These are phyloP conservation scores for Sequoiadendron giganteum DNA, from an alignment of 75 land plant species.

Conservation along the genomic window DNA sequence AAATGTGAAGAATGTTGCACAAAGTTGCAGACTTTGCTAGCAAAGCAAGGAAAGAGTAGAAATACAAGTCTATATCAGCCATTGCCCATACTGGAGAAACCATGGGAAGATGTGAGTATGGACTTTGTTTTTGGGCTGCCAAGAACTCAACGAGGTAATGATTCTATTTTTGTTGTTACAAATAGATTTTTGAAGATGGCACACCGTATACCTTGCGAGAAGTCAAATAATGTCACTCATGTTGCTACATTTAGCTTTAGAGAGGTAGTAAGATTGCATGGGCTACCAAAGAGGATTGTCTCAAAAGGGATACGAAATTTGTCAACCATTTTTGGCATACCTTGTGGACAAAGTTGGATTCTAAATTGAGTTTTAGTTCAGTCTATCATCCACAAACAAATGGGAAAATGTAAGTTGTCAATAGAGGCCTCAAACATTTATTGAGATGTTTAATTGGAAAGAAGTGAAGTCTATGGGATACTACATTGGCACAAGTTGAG, in stretches of 20 bases:
- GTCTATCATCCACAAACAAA: too few species aligned
- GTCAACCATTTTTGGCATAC: background rate
- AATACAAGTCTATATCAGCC: too few species aligned
- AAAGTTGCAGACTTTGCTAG: too few species aligned
- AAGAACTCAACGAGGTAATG: background rate
- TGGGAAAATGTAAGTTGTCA: background rate
- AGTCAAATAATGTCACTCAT: background rate
- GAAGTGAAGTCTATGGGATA: background rate
- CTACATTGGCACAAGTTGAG: background rate
- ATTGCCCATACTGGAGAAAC: too few species aligned
- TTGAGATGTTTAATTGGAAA: background rate
- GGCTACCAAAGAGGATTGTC: background rate
- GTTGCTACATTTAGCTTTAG: background rate
- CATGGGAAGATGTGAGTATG: too few species aligned
- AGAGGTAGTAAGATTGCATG: background rate
- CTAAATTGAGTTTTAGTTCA: background rate
- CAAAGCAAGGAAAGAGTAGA: too few species aligned
- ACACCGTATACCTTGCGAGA: background rate
- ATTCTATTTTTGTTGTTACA: background rate
- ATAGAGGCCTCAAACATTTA: too few species aligned
- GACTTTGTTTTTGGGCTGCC: too few species aligned
- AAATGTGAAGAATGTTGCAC: too few species aligned
- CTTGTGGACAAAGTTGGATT: background rate
- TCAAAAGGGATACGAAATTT: background rate
- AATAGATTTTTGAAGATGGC: background rate